Conservation (phyloP, 805 yeast genomes). For the Kuraishia floccosa region DNA sequence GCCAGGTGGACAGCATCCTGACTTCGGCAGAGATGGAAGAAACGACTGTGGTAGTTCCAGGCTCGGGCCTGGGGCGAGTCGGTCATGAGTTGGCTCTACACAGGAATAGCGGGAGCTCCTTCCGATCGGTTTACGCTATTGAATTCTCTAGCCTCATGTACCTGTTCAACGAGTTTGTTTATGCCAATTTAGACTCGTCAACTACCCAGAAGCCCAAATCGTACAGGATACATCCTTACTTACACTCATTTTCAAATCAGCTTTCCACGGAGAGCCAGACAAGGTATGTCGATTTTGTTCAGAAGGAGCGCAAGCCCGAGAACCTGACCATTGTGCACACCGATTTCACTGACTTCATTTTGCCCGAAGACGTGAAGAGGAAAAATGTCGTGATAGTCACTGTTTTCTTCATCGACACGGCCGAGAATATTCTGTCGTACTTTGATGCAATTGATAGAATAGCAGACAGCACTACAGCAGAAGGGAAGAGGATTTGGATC, state of each 20-base stretch:
- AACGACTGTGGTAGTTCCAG: conserved; percentile 65
- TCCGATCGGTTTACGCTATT: conserved; percentile 50
- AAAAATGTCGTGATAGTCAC: conserved; percentile 43
- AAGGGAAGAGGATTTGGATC: conserved; percentile 54
- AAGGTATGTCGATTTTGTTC: conserved; percentile 24
- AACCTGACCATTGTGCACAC: conserved; percentile 39
- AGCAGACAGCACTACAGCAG: conserved; percentile 14
- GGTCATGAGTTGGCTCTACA: conserved; percentile 46
- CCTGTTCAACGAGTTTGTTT: conserved; percentile 50
- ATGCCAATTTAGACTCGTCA: conserved; percentile 13
- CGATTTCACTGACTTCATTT: conserved; percentile 58
- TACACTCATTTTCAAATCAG: conserved; percentile 66
- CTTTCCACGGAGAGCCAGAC: conserved; percentile 33
- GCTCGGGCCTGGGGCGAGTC: conserved; percentile 76
- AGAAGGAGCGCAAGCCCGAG: conserved; percentile 24
- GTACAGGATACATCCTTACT: conserved; percentile 31
- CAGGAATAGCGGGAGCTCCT: conserved; percentile 14
- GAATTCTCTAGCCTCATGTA: conserved; percentile 76
- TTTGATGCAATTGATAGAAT: conserved; percentile 49
- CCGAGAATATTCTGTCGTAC: conserved; percentile 74
- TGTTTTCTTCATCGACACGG: conserved; percentile 84
- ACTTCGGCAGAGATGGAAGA: conserved; percentile 16
- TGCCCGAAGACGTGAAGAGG: conserved; percentile 17
- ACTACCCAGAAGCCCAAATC: conserved; percentile 4
- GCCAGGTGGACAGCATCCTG: conserved; percentile 24